Evolutionary conservation across 2,329 filamentous ascomycete species (phyloP).

Genomic region (Coniella lustricola): DNA sequence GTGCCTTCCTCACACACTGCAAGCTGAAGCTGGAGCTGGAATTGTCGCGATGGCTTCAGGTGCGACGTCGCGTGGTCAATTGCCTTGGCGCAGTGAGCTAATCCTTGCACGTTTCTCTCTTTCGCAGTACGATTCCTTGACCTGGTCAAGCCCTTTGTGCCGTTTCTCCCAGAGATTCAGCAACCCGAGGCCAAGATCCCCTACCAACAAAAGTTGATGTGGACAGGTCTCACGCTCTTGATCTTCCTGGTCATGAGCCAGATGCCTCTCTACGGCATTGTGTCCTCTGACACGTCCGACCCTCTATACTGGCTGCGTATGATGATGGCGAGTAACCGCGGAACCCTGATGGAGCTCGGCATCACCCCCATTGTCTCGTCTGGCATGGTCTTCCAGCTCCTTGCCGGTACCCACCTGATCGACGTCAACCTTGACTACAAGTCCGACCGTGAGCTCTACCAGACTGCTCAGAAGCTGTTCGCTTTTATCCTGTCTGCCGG

Average conservation of each 20-base stretch:
- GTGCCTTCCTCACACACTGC: background rate
- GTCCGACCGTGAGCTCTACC: conserved; percentile 98
- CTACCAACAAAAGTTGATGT: conserved; percentile 98
- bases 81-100: conserved; percentile 11
- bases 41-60: conserved; percentile 14
- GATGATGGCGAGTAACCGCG: conserved; percentile 99
- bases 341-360: conserved; percentile 92
- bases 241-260: conserved; percentile 99
- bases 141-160: conserved; percentile 98
- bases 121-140: conserved; percentile 92
- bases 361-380: conserved; percentile 99
- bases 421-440: conserved; percentile 99
- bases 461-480: conserved; percentile 98
- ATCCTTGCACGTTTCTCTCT: conserved; percentile 16
- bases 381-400: conserved; percentile 99
- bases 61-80: conserved; percentile 3
- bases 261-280: conserved; percentile 98
- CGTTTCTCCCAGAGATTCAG: conserved; percentile 98
- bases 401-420: conserved; percentile 98
- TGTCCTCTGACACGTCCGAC: conserved; percentile 96
- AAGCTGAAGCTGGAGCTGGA: conserved; percentile 5
- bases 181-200: conserved; percentile 97
- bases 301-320: conserved; percentile 99
- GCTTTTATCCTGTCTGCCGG: conserved; percentile 97
- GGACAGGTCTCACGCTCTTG: conserved; percentile 87